These are phyloP conservation scores for Kurtzmaniella quercitrusa DNA, from an alignment of 1,139 yeast genomes.

Conservation along the genomic window DNA sequence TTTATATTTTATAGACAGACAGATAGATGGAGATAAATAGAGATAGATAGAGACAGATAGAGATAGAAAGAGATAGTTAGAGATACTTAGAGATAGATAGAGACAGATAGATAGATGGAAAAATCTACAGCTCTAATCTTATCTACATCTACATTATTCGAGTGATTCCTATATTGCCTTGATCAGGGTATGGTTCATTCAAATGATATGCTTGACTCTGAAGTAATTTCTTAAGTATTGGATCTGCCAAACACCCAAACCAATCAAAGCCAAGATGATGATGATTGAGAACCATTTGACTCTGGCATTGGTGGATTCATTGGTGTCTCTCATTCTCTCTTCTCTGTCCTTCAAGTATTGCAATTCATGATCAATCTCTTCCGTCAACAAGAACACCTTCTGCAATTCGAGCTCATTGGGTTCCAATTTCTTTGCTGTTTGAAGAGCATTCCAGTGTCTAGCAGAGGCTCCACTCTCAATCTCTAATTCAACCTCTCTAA, in stretches of 20 bases:
- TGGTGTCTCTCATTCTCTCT: slow-evolving; percentile 90
- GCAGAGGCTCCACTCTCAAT: slow-evolving; percentile 96
- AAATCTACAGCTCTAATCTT: no score
- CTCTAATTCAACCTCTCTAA: slow-evolving; percentile 77
- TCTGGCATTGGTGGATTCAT: slow-evolving; percentile 85
- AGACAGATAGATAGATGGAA: no score
- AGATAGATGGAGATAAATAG: no score
- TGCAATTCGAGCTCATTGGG: slow-evolving; percentile 89
- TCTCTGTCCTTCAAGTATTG: slow-evolving; percentile 84
- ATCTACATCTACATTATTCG: neutral
- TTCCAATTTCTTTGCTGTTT: slow-evolving; percentile 86
- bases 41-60: no score
- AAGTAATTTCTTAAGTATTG: slow-evolving; percentile 88
- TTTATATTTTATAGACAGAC: no score
- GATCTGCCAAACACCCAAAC: slow-evolving; percentile 89
- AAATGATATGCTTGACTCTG: slow-evolving; percentile 90
- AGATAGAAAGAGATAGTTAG: no score
- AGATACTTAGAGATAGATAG: no score
- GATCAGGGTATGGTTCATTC: slow-evolving; percentile 13
- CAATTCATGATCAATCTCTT: slow-evolving; percentile 73
- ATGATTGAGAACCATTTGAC: slow-evolving; percentile 80
- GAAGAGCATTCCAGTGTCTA: slow-evolving; percentile 95
- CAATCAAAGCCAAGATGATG: slow-evolving; percentile 63
- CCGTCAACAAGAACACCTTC: slow-evolving; percentile 76
- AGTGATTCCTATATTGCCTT: neutral